phyloP scores from a whole-genome alignment of 1,284 basidiomycete genomes.

The Vanrija sp. region DNA sequence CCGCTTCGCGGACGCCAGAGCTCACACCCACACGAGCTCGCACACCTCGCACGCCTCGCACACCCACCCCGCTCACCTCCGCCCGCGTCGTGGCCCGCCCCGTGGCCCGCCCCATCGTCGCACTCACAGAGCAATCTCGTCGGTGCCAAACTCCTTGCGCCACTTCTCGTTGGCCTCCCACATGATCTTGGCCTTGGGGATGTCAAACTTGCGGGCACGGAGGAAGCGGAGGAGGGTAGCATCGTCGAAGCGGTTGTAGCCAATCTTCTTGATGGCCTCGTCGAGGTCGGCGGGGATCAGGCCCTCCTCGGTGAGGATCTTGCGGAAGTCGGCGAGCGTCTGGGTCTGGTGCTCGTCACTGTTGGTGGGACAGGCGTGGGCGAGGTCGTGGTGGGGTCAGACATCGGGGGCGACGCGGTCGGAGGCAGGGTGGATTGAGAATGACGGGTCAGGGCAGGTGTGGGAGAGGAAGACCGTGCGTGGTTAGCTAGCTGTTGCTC shows the following conservation, averaged over 20 bases:
- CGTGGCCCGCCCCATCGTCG: background rate
- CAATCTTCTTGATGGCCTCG: slow-evolving; percentile 36
- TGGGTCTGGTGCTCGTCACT: slow-evolving; percentile 62
- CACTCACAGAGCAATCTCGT: slow-evolving; percentile 75
- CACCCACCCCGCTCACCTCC: background rate
- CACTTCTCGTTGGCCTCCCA: slow-evolving; percentile 78
- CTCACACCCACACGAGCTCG: too few relatives aligned
- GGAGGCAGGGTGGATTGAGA: background rate
- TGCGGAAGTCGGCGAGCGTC: slow-evolving; percentile 67
- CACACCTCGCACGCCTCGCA: too few relatives aligned
- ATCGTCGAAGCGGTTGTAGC: slow-evolving; percentile 72
- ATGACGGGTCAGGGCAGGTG: background rate
- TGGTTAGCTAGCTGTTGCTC: too few relatives aligned
- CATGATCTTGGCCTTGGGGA: slow-evolving; percentile 79
- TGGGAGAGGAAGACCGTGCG: background rate
- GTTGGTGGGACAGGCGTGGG: background rate
- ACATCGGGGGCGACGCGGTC: background rate
- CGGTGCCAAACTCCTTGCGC: slow-evolving; percentile 83
- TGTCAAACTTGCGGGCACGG: slow-evolving; percentile 88
- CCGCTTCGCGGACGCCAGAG: too few relatives aligned
- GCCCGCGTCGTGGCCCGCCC: background rate
- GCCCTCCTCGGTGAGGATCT: slow-evolving; percentile 55
- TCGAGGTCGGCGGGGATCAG: slow-evolving; percentile 39
- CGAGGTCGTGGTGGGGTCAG: background rate
- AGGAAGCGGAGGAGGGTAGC: slow-evolving; percentile 78